phyloP scores from a whole-genome alignment of 2,329 filamentous ascomycete genomes.

The Arthrinium phaeospermum region DNA sequence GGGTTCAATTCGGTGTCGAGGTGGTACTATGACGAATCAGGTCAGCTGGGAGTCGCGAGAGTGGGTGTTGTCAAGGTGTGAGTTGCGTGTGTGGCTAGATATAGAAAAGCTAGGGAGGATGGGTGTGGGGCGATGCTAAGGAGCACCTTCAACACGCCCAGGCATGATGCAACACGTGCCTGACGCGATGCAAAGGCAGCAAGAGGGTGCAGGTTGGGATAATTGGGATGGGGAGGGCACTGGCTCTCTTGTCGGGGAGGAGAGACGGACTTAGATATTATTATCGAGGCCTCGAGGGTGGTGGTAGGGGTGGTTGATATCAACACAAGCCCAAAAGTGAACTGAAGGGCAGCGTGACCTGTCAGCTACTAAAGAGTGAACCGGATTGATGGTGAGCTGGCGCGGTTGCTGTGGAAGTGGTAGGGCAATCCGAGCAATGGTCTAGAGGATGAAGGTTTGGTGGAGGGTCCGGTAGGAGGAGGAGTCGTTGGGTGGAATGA shows the following conservation, averaged over 20 bases:
- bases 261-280: constrained; percentile 15
- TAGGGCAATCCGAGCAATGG: constrained; percentile 14
- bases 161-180: constrained; percentile 15
- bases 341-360: constrained; percentile 15
- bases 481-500: constrained; percentile 15
- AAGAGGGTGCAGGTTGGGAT: background rate
- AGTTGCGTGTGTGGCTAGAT: background rate
- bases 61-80: background rate
- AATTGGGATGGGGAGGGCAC: background rate
- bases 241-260: background rate
- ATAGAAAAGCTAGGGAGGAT: constrained; percentile 5
- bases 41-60: background rate
- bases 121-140: background rate
- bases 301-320: background rate
- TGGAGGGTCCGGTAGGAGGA: constrained; percentile 12
- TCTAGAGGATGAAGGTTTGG: constrained; percentile 12
- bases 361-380: constrained; percentile 17
- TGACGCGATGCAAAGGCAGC: constrained; percentile 2
- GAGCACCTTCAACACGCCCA: background rate
- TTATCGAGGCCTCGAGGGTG: background rate
- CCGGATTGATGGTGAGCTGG: background rate
- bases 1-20: constrained; percentile 18
- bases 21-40: constrained; percentile 11
- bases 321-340: background rate
- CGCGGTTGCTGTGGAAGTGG: constrained; percentile 12